These are phyloP conservation scores for Teunomyces tritomae DNA, from an alignment of 805 yeast genomes.

Conservation along the genomic window DNA sequence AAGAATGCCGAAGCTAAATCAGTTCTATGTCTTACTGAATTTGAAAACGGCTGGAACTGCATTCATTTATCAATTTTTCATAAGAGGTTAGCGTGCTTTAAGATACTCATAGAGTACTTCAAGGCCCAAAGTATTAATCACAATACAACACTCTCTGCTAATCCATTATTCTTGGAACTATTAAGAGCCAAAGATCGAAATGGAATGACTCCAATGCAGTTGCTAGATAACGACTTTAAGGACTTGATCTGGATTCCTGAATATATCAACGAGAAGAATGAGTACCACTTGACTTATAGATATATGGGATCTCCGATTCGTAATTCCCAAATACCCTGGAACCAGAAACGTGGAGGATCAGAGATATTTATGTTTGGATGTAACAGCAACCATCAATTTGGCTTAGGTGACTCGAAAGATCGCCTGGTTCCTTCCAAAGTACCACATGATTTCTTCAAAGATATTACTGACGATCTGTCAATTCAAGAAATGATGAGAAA, in stretches of 20 bases:
- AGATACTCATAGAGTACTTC: conserved; percentile 30
- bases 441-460: conserved; percentile 27
- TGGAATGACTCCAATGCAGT: conserved; percentile 70
- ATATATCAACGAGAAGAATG: conserved; percentile 36
- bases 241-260: conserved; percentile 44
- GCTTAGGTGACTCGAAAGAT: conserved; percentile 61
- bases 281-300: conserved; percentile 25
- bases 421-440: conserved; percentile 39
- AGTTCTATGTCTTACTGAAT: conserved; percentile 47
- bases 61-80: conserved; percentile 66
- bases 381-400: conserved; percentile 60
- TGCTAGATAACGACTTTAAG: conserved; percentile 48
- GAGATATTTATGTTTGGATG: conserved; percentile 62
- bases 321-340: conserved; percentile 31
- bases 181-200: conserved; percentile 65
- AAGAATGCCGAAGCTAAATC: conserved; percentile 46
- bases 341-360: conserved; percentile 49
- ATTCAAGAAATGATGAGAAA: conserved; percentile 17
- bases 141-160: conserved; percentile 7
- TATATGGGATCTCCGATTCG: conserved; percentile 13
- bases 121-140: conserved; percentile 15
- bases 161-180: conserved; percentile 32
- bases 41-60: conserved; percentile 80
- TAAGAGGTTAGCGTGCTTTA: conserved; percentile 56
- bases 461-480: conserved; percentile 4